Conservation (phyloP, 1,284 basidiomycete species). For the Malassezia pachydermatis region DNA sequence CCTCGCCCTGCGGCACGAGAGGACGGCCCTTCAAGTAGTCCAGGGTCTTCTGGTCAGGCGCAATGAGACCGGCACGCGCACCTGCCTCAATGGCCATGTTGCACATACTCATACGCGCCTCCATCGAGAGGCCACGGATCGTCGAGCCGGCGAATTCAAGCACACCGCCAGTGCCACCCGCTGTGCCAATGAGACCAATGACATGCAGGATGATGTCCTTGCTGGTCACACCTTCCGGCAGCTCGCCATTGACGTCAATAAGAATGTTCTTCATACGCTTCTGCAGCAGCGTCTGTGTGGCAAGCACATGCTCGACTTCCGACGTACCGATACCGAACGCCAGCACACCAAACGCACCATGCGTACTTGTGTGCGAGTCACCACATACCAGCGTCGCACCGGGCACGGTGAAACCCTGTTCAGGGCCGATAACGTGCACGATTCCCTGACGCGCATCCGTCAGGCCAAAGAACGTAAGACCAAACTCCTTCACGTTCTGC, state of each 20-base stretch:
- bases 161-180: conserved; percentile 44
- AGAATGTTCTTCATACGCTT: conserved; percentile 46
- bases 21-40: conserved; percentile 45
- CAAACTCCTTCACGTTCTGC: conserved; percentile 45
- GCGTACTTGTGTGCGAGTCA: conserved; percentile 47
- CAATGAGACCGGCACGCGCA: conserved; percentile 46
- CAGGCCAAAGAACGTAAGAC: conserved; percentile 46
- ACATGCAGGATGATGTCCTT: conserved; percentile 47
- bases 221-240: conserved; percentile 41
- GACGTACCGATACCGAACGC: conserved; percentile 47
- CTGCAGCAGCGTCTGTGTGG: conserved; percentile 45
- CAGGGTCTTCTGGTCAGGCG: conserved; percentile 43
- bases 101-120: conserved; percentile 47
- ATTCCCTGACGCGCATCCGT: conserved; percentile 45
- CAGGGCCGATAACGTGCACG: conserved; percentile 46
- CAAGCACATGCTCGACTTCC: conserved; percentile 47
- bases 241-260: conserved; percentile 43
- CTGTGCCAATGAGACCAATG: conserved; percentile 46
- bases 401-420: conserved; percentile 46
- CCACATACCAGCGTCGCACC: conserved; percentile 45
- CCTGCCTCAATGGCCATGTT: conserved; percentile 48
- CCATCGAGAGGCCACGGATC: conserved; percentile 41
- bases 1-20: conserved; percentile 38
- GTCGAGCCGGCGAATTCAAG: conserved; percentile 44
- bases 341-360: conserved; percentile 46